These are phyloP conservation scores for Mycena latifolia DNA, from an alignment of 768 basidiomycete species.

Conservation along the genomic window DNA sequence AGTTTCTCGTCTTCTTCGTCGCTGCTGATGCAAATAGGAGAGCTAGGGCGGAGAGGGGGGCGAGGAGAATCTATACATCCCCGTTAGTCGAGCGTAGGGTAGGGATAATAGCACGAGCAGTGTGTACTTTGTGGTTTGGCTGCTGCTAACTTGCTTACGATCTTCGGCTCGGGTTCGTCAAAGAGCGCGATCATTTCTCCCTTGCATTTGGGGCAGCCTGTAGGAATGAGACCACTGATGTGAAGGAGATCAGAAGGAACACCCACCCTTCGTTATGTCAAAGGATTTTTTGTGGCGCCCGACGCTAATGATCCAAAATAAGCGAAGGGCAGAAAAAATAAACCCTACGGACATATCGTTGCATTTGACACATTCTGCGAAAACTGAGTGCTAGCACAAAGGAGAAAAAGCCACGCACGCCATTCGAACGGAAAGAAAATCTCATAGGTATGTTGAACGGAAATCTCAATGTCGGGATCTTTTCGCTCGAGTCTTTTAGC, in stretches of 20 bases:
- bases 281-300: slow-evolving; percentile 17
- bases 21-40: slow-evolving; percentile 17
- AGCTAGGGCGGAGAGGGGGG: neutral
- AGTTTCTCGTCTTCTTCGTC: slow-evolving; percentile 18
- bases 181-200: slow-evolving; percentile 74
- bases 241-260: neutral
- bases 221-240: too few relatives aligned
- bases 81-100: neutral
- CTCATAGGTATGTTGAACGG: slow-evolving; percentile 83
- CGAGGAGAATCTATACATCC: too few relatives aligned
- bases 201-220: slow-evolving; percentile 79
- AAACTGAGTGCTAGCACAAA: slow-evolving; percentile 19
- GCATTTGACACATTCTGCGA: slow-evolving; percentile 73
- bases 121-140: slow-evolving; percentile 58
- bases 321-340: neutral
- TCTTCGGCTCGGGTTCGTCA: slow-evolving; percentile 48
- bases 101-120: neutral
- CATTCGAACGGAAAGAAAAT: slow-evolving; percentile 81
- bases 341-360: slow-evolving; percentile 63
- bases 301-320: neutral
- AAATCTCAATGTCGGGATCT: slow-evolving; percentile 77
- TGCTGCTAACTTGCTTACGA: slow-evolving; percentile 56
- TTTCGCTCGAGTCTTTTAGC: slow-evolving; percentile 76
- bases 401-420: slow-evolving; percentile 55
- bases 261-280: slow-evolving; percentile 4